Base-by-base conservation (phyloP, 1,284 basidiomycete species). In the Microbotryum lychnidis-dioicae region DNA sequence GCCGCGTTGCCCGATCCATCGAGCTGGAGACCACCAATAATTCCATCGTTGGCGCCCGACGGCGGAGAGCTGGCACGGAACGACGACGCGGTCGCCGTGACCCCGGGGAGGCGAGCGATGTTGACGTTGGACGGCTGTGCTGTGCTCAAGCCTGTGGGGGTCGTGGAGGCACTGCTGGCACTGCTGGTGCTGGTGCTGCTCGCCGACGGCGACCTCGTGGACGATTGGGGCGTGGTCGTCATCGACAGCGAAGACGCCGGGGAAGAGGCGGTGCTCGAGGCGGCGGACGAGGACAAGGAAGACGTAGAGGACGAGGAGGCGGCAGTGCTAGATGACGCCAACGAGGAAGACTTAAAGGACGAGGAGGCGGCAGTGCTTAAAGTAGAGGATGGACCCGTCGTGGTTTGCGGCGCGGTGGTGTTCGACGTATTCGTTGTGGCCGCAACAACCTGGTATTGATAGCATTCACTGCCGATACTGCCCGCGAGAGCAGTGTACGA, bases 11-110 rank as follows among this genome's bases (percentile, higher is more conserved):
- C 61, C 33, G 56, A n/a, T 1, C 60, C 68, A 42, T 60, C 52
- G 1, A 31, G 16, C 6, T 50, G 53, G 1, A 63, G 44, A 18
- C 66, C 66, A 12, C 60, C 63, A 37, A 66, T 27, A 23, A 45
- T 25, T 42, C 66, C 66, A 45, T 69, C 68, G 54, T 49, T 68
- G 10, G 50, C 62, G 27, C 60, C 66, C 2, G 56, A 21, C 10
- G 65, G 47, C 3, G 60, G 61, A 20, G 63, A 64, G 4, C 46
- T 48, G 3, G 25, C 42, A 42, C 53, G 60, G 23, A 10, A 47
- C 14, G 60, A 62, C n/a, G 62, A 64, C 0, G 68, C 59, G 0
- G 56, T 60, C 3, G 56, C 62, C 4, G n/a, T 57, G 37, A 42
- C 37, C 31, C 58, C 53, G 20, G 50, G 57, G 10, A 66, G 42